phyloP scores from a whole-genome alignment of 2,329 filamentous ascomycete genomes.

The Acephala macrosclerotiorum region DNA sequence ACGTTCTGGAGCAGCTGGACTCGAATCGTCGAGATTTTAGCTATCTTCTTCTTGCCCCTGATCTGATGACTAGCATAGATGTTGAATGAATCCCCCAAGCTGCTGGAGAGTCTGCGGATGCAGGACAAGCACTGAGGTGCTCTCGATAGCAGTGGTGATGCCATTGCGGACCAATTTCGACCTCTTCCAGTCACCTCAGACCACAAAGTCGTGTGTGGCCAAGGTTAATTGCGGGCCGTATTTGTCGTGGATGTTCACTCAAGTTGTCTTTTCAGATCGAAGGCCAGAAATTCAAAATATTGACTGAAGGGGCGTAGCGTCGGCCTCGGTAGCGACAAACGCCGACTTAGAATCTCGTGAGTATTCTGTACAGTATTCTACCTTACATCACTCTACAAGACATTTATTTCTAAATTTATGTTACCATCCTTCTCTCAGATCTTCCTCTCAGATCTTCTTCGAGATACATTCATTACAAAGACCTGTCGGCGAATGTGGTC shows the following conservation, averaged over 20 bases:
- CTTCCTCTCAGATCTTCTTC: neutral
- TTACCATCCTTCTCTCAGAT: neutral
- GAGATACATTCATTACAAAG: neutral
- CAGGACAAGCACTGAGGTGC: conserved; percentile 41
- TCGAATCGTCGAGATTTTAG: conserved; percentile 50
- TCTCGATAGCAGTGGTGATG: conserved; percentile 37
- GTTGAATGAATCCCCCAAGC: conserved; percentile 31
- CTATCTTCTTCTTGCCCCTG: conserved; percentile 53
- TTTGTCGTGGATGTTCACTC: conserved; percentile 9
- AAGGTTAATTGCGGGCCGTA: too few species aligned
- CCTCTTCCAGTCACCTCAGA: too few species aligned
- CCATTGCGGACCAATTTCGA: conserved; percentile 40
- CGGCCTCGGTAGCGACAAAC: neutral
- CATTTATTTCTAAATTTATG: neutral
- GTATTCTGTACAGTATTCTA: too few species aligned
- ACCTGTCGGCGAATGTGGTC: neutral
- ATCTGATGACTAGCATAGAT: conserved; percentile 44
- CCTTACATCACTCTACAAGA: neutral
- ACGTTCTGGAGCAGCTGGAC: conserved; percentile 60
- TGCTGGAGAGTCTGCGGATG: conserved; percentile 38
- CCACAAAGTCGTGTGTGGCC: too few species aligned
- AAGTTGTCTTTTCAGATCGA: neutral
- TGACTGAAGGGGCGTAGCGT: neutral
- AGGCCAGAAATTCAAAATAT: neutral
- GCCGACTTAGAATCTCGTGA: neutral